These are phyloP conservation scores for Thermothelomyces thermophilus DNA, from an alignment of 2,329 filamentous ascomycete genomes.

Conservation along the genomic window DNA sequence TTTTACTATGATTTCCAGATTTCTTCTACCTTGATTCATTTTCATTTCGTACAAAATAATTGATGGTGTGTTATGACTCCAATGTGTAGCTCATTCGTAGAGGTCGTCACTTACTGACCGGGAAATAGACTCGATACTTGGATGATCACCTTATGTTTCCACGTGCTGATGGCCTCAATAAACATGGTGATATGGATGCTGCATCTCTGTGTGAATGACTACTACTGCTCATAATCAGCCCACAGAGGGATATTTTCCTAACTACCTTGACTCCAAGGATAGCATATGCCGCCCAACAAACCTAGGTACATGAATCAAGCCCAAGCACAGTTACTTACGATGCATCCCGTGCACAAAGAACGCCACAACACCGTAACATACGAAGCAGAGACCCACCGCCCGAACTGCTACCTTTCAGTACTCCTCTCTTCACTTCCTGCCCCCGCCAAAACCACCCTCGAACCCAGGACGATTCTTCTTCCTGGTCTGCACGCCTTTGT, in stretches of 20 bases:
- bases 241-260: conserved; percentile 13
- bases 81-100: neutral
- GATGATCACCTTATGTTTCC: no score
- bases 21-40: neutral
- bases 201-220: neutral
- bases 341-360: conserved; percentile 3
- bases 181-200: no score
- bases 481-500: conserved; percentile 37
- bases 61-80: conserved; percentile 5
- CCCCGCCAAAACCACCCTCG: conserved; percentile 58
- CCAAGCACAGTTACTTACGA: conserved; percentile 1
- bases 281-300: conserved; percentile 3
- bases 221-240: neutral
- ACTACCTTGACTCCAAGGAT: conserved; percentile 6
- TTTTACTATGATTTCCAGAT: neutral
- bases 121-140: neutral
- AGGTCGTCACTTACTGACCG: neutral
- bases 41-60: conserved; percentile 11
- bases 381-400: neutral
- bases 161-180: no score
- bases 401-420: neutral
- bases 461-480: conserved; percentile 60
- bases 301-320: neutral
- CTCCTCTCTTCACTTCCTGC: conserved; percentile 36
- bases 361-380: conserved; percentile 8